Base-by-base conservation (phyloP, 78 protist species). In the Mastigamoeba balamuthi region DNA sequence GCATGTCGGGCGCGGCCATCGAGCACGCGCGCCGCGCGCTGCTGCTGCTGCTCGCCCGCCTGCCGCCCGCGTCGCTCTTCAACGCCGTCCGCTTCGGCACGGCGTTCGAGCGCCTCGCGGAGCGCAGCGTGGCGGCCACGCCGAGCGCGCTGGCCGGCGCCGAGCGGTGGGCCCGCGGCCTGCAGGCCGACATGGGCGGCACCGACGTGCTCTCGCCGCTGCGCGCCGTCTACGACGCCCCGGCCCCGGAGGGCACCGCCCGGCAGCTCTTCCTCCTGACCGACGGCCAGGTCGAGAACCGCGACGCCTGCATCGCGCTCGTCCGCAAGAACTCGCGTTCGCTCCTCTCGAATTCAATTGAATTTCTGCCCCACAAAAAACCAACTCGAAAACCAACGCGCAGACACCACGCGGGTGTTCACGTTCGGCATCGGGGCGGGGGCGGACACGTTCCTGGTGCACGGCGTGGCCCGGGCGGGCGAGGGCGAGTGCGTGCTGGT, bases 231-330 rank as follows among this genome's bases (percentile, higher is more conserved):
- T 35, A 23, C 6, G 33, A 48, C 33, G 58, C 17, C 33, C 58
- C 58, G 17, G 17, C 17, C 17, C 58, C 17, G 17, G 10, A 6
- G 29, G 75, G 76, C 25, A 52, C 39, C 44, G 4, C 76, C 37
- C 76, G 91, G 6, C 78, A 75, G 44, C 69, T 87, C 38, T 82
- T 87, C 66, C 70, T 87, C 37, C 71, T 87, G 36, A 87, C 91
- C 38, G 91, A 87, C 66, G 91, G 91, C 10, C 80, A 87, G 71
- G 79, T 87, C 25, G 9, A 38, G 79, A 80, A 77, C 78, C 58
- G 71, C 10, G 70, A 82, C 33, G 23, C 28, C 2, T 76, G 73
- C 9, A 53, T 67, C 17, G 2, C 0, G 5, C 41, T 25, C 5
- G 81, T 82, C 17, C 10, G 6, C 44, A 6, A 2, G 5, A 8